Percentiles rank a stretch among this genome's conserved stretches.
phyloP scores from a whole-genome alignment of 2,329 filamentous ascomycete species.

The Fusarium chuoi region DNA sequence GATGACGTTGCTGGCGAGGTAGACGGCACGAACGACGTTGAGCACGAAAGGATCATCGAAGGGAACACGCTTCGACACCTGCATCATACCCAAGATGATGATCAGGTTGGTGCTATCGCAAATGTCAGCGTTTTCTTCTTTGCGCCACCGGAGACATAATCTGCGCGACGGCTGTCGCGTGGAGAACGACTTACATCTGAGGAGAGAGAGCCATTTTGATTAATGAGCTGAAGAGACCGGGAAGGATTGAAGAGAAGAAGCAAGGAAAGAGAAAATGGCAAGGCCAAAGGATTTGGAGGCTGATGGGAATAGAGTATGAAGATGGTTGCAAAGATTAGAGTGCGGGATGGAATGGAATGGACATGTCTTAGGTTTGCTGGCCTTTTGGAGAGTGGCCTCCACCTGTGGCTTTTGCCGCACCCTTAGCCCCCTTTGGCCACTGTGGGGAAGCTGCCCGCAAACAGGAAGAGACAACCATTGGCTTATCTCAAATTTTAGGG shows the following conservation, averaged over 20 bases:
- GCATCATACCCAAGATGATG: conserved; percentile 98
- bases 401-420: conserved; percentile 33
- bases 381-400: conserved; percentile 40
- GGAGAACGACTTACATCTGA: conserved; percentile 66
- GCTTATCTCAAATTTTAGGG: conserved; percentile 32
- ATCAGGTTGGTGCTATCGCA: conserved; percentile 82
- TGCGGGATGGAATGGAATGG: conserved; percentile 34
- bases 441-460: conserved; percentile 32
- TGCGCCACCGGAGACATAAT: conserved; percentile 24
- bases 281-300: conserved; percentile 12
- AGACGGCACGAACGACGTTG: conserved; percentile 65
- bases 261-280: conserved; percentile 15
- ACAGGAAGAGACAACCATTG: conserved; percentile 3
- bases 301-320: conserved; percentile 8
- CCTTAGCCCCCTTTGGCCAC: conserved; percentile 37
- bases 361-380: conserved; percentile 44
- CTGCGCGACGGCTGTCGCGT: conserved; percentile 19
- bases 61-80: conserved; percentile 93
- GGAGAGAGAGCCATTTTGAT: conserved; percentile 71
- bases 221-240: background rate
- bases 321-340: conserved; percentile 20
- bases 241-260: background rate
- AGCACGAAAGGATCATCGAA: conserved; percentile 82
- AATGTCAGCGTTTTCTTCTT: conserved; percentile 38
- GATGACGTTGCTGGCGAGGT: conserved; percentile 76